Conservation (phyloP, 1,284 basidiomycete species). For the Irpex sp. region DNA sequence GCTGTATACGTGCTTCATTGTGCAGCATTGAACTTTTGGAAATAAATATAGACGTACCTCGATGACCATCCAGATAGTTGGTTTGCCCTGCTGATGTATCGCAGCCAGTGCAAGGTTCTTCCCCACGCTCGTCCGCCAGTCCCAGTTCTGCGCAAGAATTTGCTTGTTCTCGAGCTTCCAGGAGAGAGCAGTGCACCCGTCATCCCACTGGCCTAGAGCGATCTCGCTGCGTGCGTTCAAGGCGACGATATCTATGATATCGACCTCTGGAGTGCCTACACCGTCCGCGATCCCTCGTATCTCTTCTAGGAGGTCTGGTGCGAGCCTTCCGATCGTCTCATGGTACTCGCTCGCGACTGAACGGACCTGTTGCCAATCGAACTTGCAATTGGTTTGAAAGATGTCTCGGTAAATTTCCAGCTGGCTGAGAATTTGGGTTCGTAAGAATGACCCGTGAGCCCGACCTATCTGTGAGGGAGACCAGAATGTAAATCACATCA, state of each 20-base stretch:
- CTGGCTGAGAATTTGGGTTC: conserved; percentile 27
- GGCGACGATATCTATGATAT: conserved; percentile 30
- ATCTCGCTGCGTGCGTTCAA: conserved; percentile 36
- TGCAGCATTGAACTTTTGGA: neutral
- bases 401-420: conserved; percentile 29
- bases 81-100: conserved; percentile 26
- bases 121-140: conserved; percentile 31
- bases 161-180: conserved; percentile 25
- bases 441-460: conserved; percentile 27
- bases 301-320: conserved; percentile 30
- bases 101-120: conserved; percentile 31
- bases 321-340: conserved; percentile 21
- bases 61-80: conserved; percentile 34
- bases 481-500: neutral
- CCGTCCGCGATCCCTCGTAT: conserved; percentile 33
- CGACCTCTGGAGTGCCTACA: conserved; percentile 17
- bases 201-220: conserved; percentile 32
- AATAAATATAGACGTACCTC: conserved; percentile 21
- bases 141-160: conserved; percentile 37
- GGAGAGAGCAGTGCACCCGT: conserved; percentile 34
- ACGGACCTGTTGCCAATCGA: conserved; percentile 24
- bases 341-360: conserved; percentile 24
- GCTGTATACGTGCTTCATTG: conserved; percentile 17
- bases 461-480: conserved; percentile 25
- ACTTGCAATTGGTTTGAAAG: conserved; percentile 28